phyloP scores from a whole-genome alignment of 805 yeast species.

The Vanderwaltozyma tropicalis region DNA sequence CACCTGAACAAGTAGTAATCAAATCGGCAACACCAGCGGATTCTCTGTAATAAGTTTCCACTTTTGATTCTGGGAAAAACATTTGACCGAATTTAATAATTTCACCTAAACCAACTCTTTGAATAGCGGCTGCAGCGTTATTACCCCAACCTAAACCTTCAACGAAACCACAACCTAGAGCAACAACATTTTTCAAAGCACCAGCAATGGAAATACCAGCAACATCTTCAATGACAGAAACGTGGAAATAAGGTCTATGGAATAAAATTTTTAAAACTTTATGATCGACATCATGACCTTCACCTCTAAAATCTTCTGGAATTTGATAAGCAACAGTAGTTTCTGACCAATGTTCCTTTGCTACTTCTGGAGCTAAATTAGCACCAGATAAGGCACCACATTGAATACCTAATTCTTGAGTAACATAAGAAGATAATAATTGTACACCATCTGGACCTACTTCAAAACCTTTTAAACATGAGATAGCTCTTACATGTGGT shows the following conservation, averaged over 20 bases:
- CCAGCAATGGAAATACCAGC: slow-evolving; percentile 95
- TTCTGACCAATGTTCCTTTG: slow-evolving; percentile 90
- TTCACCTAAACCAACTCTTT: slow-evolving; percentile 89
- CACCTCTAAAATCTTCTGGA: slow-evolving; percentile 47
- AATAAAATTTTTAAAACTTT: slow-evolving; percentile 63
- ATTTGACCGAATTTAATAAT: slow-evolving; percentile 72
- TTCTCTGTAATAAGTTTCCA: slow-evolving; percentile 81
- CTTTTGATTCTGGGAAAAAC: slow-evolving; percentile 64
- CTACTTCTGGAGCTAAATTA: slow-evolving; percentile 93
- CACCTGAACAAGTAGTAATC: slow-evolving; percentile 94
- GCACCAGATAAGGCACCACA: slow-evolving; percentile 98
- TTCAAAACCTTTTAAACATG: slow-evolving; percentile 92
- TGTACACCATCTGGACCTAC: slow-evolving; percentile 78
- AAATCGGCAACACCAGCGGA: slow-evolving; percentile 96
- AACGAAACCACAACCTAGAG: slow-evolving; percentile 92
- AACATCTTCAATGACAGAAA: slow-evolving; percentile 79
- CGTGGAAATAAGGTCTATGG: slow-evolving; percentile 98
- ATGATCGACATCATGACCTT: slow-evolving; percentile 48
- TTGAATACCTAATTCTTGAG: slow-evolving; percentile 69
- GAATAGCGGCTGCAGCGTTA: slow-evolving; percentile 93
- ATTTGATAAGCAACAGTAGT: slow-evolving; percentile 84
- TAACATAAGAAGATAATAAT: slow-evolving; percentile 66
- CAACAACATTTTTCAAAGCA: slow-evolving; percentile 91
- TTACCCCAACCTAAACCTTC: slow-evolving; percentile 99
- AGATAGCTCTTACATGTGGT: slow-evolving; percentile 70